phyloP scores from a whole-genome alignment of 306 rosid genomes.

The Fagus sylvatica region DNA sequence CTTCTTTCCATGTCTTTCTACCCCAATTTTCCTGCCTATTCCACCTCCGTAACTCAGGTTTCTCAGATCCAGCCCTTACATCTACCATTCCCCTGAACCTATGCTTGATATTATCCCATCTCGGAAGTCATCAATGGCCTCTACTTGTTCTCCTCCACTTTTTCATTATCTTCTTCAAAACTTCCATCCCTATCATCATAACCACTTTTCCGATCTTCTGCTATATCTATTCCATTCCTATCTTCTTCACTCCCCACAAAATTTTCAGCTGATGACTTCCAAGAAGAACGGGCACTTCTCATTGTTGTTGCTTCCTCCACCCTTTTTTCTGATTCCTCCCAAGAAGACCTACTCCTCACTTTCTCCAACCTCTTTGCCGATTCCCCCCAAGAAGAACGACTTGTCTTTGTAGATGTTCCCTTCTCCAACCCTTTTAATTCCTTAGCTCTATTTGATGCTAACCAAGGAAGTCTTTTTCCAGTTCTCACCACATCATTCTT shows the following conservation, averaged over 20 bases:
- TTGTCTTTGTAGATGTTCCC: conserved; percentile 7
- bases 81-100: conserved; percentile 54
- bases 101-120: conserved; percentile 77
- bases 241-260: conserved; percentile 31
- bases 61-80: conserved; percentile 46
- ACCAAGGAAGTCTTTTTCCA: conserved; percentile 69
- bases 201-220: conserved; percentile 34
- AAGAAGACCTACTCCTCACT: conserved; percentile 41
- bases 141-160: conserved; percentile 50
- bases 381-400: conserved; percentile 40
- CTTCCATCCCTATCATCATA: conserved; percentile 23
- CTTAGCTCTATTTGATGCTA: conserved; percentile 37
- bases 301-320: conserved; percentile 38
- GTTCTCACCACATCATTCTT: conserved; percentile 25
- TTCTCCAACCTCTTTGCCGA: conserved; percentile 37
- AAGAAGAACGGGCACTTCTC: conserved; percentile 33
- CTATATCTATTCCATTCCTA: conserved; percentile 32
- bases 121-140: conserved; percentile 62
- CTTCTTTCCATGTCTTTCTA: conserved; percentile 85
- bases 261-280: conserved; percentile 23
- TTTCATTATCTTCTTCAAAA: conserved; percentile 36
- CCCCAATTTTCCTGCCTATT: conserved; percentile 81
- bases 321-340: conserved; percentile 53
- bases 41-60: conserved; percentile 73
- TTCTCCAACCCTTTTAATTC: conserved; percentile 21